phyloP scores from a whole-genome alignment of 2,329 filamentous ascomycete species.

The Diplodia sapinea region DNA sequence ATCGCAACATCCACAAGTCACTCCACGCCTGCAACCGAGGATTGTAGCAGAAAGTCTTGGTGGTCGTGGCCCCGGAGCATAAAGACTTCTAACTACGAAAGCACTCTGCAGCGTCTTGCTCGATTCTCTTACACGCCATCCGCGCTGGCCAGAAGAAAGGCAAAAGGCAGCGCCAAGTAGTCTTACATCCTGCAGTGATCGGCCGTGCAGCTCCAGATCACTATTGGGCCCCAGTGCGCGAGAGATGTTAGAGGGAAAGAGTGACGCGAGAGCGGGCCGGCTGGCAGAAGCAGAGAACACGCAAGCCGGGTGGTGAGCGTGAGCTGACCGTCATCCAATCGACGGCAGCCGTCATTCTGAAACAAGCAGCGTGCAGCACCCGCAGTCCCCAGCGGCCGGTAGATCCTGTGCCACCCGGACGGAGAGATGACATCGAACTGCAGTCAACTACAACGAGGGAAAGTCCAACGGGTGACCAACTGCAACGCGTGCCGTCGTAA shows the following conservation, averaged over 20 bases:
- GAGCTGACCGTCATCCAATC: constrained; percentile 23
- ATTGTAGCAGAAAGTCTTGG: background rate
- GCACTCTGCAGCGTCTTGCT: background rate
- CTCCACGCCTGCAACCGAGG: background rate
- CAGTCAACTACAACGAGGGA: constrained; percentile 10
- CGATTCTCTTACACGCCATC: background rate
- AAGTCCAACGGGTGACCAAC: background rate
- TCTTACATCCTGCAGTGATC: constrained; percentile 23
- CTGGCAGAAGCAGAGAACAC: constrained; percentile 15
- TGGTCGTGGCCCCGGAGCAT: too few relatives aligned
- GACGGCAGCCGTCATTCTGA: constrained; percentile 19
- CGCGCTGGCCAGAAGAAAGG: background rate
- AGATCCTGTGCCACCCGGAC: constrained; percentile 17
- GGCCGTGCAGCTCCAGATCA: background rate
- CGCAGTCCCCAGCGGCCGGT: background rate
- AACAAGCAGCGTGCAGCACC: constrained; percentile 23
- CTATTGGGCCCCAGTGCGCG: constrained; percentile 2
- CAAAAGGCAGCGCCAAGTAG: background rate
- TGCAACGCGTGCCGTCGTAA: background rate
- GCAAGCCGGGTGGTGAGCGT: constrained; percentile 26
- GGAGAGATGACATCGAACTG: constrained; percentile 17
- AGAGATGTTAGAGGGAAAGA: background rate
- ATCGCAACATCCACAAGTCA: background rate
- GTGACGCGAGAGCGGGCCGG: constrained; percentile 14
- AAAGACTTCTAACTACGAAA: background rate